These are phyloP conservation scores for Cardamine resedifolia DNA, from an alignment of 345 rosid genomes.

Conservation along the genomic window DNA sequence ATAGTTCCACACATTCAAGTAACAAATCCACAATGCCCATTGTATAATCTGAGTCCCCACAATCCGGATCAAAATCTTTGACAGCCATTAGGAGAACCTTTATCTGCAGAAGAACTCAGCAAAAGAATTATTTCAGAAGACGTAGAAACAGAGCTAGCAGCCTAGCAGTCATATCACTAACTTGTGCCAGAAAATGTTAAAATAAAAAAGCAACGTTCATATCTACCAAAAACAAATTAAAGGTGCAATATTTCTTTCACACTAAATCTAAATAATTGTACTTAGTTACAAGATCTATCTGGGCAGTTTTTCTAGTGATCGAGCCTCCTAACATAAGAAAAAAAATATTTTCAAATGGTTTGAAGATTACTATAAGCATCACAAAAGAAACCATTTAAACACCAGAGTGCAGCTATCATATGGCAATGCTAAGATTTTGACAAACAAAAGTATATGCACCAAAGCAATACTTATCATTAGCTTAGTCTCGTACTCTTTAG, in stretches of 20 bases:
- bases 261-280: conserved; percentile 1
- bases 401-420: conserved; percentile 3
- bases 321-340: conserved; percentile 4
- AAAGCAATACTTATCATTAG: conserved; percentile 15
- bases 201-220: neutral
- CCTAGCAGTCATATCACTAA: conserved; percentile 16
- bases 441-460: conserved; percentile 10
- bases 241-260: neutral
- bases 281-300: conserved; percentile 6
- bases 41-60: conserved; percentile 85
- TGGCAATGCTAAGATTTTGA: neutral
- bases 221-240: neutral
- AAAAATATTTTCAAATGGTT: neutral
- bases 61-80: conserved; percentile 83
- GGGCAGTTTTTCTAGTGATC: conserved; percentile 11
- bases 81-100: conserved; percentile 82
- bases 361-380: conserved; percentile 16
- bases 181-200: neutral
- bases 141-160: conserved; percentile 9
- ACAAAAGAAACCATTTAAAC: neutral
- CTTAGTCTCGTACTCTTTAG: conserved; percentile 6
- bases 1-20: conserved; percentile 96
- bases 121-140: conserved; percentile 4
- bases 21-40: conserved; percentile 94
- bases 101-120: conserved; percentile 55